Conservation (phyloP, 371 early-diverging fungal genomes). For the Circinella minor region DNA sequence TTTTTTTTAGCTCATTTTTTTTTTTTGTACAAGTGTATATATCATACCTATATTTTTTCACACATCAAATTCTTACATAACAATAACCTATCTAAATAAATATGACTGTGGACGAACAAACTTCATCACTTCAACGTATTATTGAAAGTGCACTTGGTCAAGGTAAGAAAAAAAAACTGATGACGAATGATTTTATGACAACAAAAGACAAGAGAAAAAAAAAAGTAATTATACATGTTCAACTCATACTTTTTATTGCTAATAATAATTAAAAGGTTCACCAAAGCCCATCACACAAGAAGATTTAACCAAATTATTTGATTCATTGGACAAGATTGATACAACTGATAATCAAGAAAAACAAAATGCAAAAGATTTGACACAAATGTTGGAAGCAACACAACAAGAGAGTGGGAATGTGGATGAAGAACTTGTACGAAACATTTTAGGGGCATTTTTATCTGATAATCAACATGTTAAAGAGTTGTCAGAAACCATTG, state of each 20-base stretch:
- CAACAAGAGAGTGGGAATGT: slow-evolving; percentile 11
- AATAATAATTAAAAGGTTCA: background rate
- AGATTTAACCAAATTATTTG: slow-evolving; percentile 21
- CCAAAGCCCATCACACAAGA: slow-evolving; percentile 16
- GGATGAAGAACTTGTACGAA: slow-evolving; percentile 19
- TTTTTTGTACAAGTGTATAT: too few species aligned
- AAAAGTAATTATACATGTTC: background rate
- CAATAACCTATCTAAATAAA: background rate
- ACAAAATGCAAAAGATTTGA: slow-evolving; percentile 15
- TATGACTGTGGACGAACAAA: background rate
- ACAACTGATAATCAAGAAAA: slow-evolving; percentile 11
- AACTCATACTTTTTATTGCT: background rate
- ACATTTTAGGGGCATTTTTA: slow-evolving; percentile 15
- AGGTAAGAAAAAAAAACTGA: background rate
- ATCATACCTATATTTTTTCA: background rate
- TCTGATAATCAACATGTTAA: slow-evolving; percentile 20
- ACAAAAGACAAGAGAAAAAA: background rate
- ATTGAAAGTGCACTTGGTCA: slow-evolving; percentile 7
- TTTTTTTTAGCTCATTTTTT: slow-evolving; percentile 10
- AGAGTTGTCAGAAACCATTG: slow-evolving; percentile 24
- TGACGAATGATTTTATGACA: too few species aligned
- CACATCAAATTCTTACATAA: background rate
- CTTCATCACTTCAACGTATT: slow-evolving; percentile 8
- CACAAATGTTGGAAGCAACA: slow-evolving; percentile 14
- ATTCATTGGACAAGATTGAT: slow-evolving; percentile 17